Conservation (phyloP, 768 basidiomycete genomes). For the Kwoniella shandongensis region DNA sequence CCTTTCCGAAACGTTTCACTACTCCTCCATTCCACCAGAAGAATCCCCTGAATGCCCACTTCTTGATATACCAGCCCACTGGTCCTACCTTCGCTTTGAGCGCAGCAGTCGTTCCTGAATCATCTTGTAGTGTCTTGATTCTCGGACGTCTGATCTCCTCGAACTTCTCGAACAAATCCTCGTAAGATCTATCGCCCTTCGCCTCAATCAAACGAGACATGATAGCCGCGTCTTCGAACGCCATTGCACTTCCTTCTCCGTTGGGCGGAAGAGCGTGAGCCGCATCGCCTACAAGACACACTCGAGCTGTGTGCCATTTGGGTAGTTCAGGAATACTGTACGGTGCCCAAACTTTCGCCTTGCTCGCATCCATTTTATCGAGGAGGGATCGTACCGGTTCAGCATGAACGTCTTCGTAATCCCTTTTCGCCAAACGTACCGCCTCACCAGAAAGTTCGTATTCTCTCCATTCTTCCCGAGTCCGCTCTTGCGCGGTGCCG, state of each 20-base stretch:
- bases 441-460: conserved; percentile 10
- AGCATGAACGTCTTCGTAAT: conserved; percentile 1
- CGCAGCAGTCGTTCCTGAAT: conserved; percentile 2
- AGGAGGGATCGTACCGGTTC: conserved; percentile 16
- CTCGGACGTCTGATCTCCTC: conserved; percentile 28
- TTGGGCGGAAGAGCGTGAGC: conserved; percentile 35
- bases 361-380: conserved; percentile 4
- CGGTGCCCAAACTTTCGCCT: conserved; percentile 16
- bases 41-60: conserved; percentile 35
- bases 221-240: conserved; percentile 38
- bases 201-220: conserved; percentile 21
- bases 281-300: conserved; percentile 35
- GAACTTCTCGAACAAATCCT: conserved; percentile 24
- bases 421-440: conserved; percentile 2
- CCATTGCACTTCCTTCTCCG: conserved; percentile 35
- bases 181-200: conserved; percentile 1
- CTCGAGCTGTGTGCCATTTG: conserved; percentile 16
- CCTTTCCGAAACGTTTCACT: conserved; percentile 6
- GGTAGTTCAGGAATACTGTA: conserved; percentile 13
- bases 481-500: conserved; percentile 3
- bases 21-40: conserved; percentile 29
- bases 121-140: conserved; percentile 19
- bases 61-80: conserved; percentile 42
- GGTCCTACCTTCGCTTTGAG: conserved; percentile 19
- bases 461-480: conserved; percentile 6